Evolutionary conservation across 176 grass and related monocot species (phyloP).

Genomic region (Aegilops umbellulata): DNA sequence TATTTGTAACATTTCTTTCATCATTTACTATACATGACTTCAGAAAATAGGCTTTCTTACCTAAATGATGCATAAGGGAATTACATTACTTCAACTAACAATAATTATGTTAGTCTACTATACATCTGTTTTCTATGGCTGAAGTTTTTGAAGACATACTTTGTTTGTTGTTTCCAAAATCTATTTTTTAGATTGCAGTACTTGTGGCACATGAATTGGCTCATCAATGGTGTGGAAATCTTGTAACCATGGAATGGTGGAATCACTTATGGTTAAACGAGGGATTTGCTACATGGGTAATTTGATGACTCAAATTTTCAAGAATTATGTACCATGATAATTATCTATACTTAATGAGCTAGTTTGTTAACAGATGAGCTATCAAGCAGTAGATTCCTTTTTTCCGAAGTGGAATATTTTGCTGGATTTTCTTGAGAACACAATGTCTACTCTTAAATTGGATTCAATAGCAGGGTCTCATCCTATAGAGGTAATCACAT

Average conservation of each 20-base stretch:
- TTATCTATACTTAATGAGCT: background rate
- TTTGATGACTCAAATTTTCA: too few relatives aligned
- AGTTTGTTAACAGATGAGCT: slow-evolving; percentile 48
- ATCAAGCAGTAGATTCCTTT: slow-evolving; percentile 50
- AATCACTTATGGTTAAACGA: slow-evolving; percentile 78
- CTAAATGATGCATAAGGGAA: background rate
- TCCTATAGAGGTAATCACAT: slow-evolving; percentile 61
- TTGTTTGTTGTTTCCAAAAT: slow-evolving; percentile 1
- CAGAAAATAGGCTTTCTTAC: background rate
- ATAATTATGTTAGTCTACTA: background rate
- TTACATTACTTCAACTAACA: background rate
- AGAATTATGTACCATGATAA: background rate
- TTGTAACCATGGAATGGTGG: slow-evolving; percentile 89
- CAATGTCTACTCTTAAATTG: slow-evolving; percentile 41
- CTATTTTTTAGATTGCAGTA: slow-evolving; percentile 45
- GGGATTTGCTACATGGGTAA: slow-evolving; percentile 33
- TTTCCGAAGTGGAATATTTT: slow-evolving; percentile 65
- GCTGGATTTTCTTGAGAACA: slow-evolving; percentile 53
- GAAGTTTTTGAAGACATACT: background rate
- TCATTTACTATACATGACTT: background rate
- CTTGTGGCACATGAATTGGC: slow-evolving; percentile 69
- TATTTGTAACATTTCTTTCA: slow-evolving; percentile 9
- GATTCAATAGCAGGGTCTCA: slow-evolving; percentile 67
- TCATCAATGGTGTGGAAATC: slow-evolving; percentile 80
- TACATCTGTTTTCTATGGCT: background rate